A percentile compares a stretch with the other conserved stretches of the same genome.
Conservation (phyloP, 352 stramenopile species). For the Phytophthora foliorum region DNA sequence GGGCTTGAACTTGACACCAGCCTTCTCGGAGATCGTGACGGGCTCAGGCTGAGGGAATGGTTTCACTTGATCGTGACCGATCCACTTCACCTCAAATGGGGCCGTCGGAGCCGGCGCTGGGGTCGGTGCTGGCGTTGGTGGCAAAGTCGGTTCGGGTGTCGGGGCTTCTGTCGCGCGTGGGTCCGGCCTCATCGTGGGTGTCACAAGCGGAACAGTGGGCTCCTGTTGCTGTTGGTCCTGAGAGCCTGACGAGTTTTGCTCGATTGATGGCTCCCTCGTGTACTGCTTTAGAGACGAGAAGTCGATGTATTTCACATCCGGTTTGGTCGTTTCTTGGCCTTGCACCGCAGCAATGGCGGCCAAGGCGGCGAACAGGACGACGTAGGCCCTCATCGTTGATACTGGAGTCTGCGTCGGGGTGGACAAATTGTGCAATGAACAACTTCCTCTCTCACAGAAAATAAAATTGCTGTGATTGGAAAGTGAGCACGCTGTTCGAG, state of each 20-base stretch:
- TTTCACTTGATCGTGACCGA: slow-evolving; percentile 12
- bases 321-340: slow-evolving; percentile 1
- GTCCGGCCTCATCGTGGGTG: neutral
- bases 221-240: neutral
- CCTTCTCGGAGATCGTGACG: slow-evolving; percentile 17
- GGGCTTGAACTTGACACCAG: slow-evolving; percentile 18
- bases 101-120: too few species aligned
- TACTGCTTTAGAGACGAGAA: neutral
- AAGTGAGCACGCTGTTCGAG: neutral
- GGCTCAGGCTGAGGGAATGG: slow-evolving; percentile 11
- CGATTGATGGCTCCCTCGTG: neutral
- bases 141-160: neutral
- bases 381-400: neutral
- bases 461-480: neutral
- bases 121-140: neutral
- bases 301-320: neutral
- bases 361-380: neutral
- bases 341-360: neutral
- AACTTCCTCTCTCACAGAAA: neutral
- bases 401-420: neutral
- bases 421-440: neutral
- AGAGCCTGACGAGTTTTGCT: neutral
- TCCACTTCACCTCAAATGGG: slow-evolving; percentile 2
- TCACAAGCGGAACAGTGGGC: neutral
- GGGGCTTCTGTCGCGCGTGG: neutral